These are phyloP conservation scores for Clonostachys rosea DNA, from an alignment of 2,329 filamentous ascomycete species.

Conservation along the genomic window DNA sequence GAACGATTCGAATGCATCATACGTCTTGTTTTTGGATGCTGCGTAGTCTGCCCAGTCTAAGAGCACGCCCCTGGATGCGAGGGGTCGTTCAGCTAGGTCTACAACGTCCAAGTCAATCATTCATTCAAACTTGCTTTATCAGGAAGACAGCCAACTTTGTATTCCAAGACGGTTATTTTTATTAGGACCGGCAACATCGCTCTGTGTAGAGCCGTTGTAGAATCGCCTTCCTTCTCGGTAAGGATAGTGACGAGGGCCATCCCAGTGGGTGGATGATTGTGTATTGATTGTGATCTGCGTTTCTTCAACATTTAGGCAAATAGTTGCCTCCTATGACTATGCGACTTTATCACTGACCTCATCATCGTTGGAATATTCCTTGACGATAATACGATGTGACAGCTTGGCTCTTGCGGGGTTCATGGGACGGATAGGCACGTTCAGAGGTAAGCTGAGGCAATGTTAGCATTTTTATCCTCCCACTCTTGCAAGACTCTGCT, in stretches of 20 bases:
- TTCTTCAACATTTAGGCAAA: no score
- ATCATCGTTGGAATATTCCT: no score
- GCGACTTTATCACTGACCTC: no score
- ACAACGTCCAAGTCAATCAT: no score
- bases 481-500: no score
- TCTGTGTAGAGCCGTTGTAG: slow-evolving; percentile 5
- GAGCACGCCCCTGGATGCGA: slow-evolving; percentile 6
- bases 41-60: slow-evolving; percentile 4
- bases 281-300: not conserved
- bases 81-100: not conserved
- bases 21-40: not conserved
- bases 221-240: slow-evolving; percentile 4
- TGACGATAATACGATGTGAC: no score
- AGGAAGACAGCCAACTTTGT: slow-evolving; percentile 1
- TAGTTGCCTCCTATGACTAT: no score
- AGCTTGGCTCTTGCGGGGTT: no score
- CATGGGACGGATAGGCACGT: no score
- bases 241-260: slow-evolving; percentile 5
- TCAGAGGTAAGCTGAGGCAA: no score
- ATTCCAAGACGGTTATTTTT: slow-evolving; percentile 1
- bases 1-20: slow-evolving; percentile 5
- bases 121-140: no score
- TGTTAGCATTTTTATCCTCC: no score
- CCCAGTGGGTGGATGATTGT: slow-evolving; percentile 6
- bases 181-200: not conserved